A percentile compares a stretch with the other conserved stretches of the same genome.
These are phyloP conservation scores for Pichia cephalocereana DNA, from an alignment of 805 yeast genomes.

Conservation along the genomic window DNA sequence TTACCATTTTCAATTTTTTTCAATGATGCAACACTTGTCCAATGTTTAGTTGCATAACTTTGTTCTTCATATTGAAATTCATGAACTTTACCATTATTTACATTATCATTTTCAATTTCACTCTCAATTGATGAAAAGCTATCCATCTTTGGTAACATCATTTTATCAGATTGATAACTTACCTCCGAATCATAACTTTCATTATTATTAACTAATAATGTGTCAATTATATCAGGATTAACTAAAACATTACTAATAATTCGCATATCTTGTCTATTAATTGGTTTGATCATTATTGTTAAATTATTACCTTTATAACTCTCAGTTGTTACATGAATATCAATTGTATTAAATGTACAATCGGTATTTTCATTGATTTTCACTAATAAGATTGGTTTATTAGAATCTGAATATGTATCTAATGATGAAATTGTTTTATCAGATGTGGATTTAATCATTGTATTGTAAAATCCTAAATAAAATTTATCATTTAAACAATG, in stretches of 20 bases:
- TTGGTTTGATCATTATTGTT: constrained; percentile 9
- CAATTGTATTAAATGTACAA: constrained; percentile 8
- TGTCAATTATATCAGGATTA: constrained; percentile 2
- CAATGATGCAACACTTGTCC: constrained; percentile 7
- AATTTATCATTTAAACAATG: not conserved
- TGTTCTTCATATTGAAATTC: not conserved
- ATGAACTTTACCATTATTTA: not conserved
- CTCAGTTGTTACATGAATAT: constrained; percentile 10
- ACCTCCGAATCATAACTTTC: constrained; percentile 13
- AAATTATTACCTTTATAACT: constrained; percentile 3
- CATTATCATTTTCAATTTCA: not conserved
- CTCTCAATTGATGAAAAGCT: not conserved
- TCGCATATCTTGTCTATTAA: not conserved
- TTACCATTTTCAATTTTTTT: not conserved
- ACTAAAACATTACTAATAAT: constrained; percentile 1
- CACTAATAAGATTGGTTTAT: not conserved
- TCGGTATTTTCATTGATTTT: constrained; percentile 2
- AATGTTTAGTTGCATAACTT: not conserved
- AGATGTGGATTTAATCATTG: not conserved
- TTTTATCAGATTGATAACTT: constrained; percentile 4
- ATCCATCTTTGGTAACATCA: not conserved
- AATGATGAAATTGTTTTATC: not conserved
- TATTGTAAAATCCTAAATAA: constrained; percentile 1
- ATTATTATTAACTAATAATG: not conserved
- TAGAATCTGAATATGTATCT: not conserved